Base-by-base conservation (phyloP, 192 early-diverging fungal species). In the Pilaira anomala region DNA sequence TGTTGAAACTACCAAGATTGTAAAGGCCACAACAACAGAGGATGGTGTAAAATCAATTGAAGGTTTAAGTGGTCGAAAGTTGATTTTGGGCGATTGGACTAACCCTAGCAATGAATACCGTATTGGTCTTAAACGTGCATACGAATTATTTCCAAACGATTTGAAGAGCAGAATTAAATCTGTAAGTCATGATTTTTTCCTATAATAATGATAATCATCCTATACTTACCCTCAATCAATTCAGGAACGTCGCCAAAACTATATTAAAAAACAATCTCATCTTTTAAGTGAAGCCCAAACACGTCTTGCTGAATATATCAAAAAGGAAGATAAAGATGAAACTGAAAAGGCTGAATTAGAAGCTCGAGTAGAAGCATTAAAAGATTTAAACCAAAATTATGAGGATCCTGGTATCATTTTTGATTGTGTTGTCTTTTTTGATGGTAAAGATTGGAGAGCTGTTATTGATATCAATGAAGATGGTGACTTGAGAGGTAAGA, bases 361-460 rank as follows among this genome's bases (percentile, higher is more conserved):
- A 56, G 80, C 84, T 0, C 84, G 89, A 29, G 53, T 85, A 3
- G 85, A 87, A 2, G 84, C 80, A 14, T 80, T 96, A 21, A 84
- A 83, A 56, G 78, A 78, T 41, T 70, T 78, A 7, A 50, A 73
- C 49, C 80, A 84, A 40, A 63, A 66, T 22, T 96, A 87, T 66
- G 76, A 85, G 2, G 94, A 97, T 70, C 86, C 82, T 2, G 97
- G 94, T 13, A 77, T 81, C 24, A 69, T 90, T 41, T 78, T 85
- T 25, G 95, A 96, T 76, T 87, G 86, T 64, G 87, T 95, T 9
- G 82, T 88, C 28, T 97, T 93, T 76, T 81, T 90, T 69, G 96
- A 98, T 67, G 96, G 96, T 39, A 73, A 75, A 14, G 85, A 89
- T 67, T 98, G 93, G 93, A 82, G 90, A 21, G 93, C 89, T 6